Percentiles rank a stretch among this genome's conserved stretches.
phyloP scores from a whole-genome alignment of 176 grass and related monocot species.

The Ensete glaucum region DNA sequence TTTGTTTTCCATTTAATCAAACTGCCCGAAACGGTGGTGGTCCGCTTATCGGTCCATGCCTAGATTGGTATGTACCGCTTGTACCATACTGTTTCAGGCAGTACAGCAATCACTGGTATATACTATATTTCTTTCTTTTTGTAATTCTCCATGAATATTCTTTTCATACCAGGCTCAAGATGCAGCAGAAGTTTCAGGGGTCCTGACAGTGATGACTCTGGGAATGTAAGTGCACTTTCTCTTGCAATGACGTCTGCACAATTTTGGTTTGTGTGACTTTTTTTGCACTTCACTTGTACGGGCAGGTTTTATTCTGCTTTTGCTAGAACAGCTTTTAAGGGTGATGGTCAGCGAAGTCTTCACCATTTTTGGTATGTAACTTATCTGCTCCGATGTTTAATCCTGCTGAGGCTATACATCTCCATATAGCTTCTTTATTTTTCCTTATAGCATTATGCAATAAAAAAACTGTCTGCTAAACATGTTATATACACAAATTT shows the following conservation, averaged over 20 bases:
- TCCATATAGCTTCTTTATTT: background rate
- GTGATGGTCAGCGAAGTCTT: conserved; percentile 80
- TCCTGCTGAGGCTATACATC: background rate
- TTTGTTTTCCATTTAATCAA: no score
- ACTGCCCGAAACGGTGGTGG: no score
- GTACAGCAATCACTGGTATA: background rate
- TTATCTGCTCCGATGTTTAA: conserved; percentile 3
- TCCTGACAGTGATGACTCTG: conserved; percentile 93
- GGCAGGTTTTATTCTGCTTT: conserved; percentile 94
- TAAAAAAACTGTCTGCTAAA: no score
- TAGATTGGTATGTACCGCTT: no score
- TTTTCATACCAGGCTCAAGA: conserved; percentile 68
- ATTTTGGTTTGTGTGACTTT: conserved; percentile 4
- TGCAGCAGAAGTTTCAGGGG: conserved; percentile 68
- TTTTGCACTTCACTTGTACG: conserved; percentile 8
- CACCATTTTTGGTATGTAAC: conserved; percentile 86
- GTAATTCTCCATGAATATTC: conserved; percentile 10
- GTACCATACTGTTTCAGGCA: no score
- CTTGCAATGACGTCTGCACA: conserved; percentile 13
- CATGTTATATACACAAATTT: no score
- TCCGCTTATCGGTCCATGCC: no score
- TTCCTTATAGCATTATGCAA: background rate
- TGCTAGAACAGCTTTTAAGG: conserved; percentile 97
- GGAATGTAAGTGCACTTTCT: conserved; percentile 78
- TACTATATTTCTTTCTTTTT: conserved; percentile 6